These are phyloP conservation scores for Coniosporium apollinis DNA, from an alignment of 495 filamentous ascomycete genomes.

Conservation along the genomic window DNA sequence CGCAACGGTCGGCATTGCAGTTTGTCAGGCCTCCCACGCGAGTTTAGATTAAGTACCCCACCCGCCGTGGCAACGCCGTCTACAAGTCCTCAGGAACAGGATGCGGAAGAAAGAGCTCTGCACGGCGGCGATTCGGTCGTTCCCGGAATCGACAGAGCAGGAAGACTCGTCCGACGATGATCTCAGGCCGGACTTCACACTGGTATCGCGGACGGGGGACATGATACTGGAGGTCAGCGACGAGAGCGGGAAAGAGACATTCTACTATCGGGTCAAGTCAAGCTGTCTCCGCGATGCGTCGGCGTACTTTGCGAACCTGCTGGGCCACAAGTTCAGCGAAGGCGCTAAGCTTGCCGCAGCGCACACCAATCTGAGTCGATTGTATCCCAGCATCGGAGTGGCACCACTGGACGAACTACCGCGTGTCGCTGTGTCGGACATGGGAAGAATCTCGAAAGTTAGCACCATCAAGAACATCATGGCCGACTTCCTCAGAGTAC, in stretches of 20 bases:
- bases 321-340: slow-evolving; percentile 23
- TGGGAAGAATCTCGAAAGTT: slow-evolving; percentile 39
- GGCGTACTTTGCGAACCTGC: slow-evolving; percentile 40
- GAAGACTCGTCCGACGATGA: no score
- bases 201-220: neutral
- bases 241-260: neutral
- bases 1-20: no score
- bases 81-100: no score
- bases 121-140: no score
- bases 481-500: slow-evolving; percentile 37
- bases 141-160: no score
- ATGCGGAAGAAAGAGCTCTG: no score
- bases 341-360: slow-evolving; percentile 24
- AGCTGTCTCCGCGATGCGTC: slow-evolving; percentile 18
- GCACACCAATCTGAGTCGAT: slow-evolving; percentile 25
- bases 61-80: no score
- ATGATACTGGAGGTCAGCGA: neutral
- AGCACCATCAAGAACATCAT: slow-evolving; percentile 31
- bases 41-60: no score
- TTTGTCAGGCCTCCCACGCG: no score
- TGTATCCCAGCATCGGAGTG: slow-evolving; percentile 27
- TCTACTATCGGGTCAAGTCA: neutral
- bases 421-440: slow-evolving; percentile 35
- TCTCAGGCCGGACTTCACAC: no score
- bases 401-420: slow-evolving; percentile 34